Evolutionary conservation across 768 basidiomycete species (phyloP).

Genomic region (Atractiella rhizophila): DNA sequence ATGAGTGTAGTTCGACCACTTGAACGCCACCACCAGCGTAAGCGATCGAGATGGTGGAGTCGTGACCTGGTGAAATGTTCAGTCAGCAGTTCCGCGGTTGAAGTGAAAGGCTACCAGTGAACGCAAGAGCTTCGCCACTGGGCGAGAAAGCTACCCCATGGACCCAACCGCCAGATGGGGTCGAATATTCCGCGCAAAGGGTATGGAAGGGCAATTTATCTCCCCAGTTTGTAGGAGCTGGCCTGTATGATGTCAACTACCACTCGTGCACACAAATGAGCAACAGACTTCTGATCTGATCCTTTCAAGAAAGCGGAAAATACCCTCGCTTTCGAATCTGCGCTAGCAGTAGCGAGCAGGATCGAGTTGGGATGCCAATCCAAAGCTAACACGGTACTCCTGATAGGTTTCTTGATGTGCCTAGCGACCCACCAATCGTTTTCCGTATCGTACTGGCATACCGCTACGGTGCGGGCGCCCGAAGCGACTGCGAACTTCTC

Average conservation of each 20-base stretch:
- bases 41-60: constrained; percentile 74
- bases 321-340: constrained; percentile 91
- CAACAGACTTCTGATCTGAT: constrained; percentile 56
- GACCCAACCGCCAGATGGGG: constrained; percentile 86
- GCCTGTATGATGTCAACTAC: constrained; percentile 27
- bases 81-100: neutral
- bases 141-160: constrained; percentile 90
- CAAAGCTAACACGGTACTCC: constrained; percentile 73
- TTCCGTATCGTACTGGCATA: constrained; percentile 91
- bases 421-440: constrained; percentile 99
- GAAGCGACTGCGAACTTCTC: constrained; percentile 97
- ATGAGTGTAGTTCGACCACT: constrained; percentile 44
- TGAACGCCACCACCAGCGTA: constrained; percentile 51
- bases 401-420: constrained; percentile 86
- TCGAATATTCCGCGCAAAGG: constrained; percentile 74
- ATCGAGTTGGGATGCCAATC: constrained; percentile 99
- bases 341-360: constrained; percentile 81
- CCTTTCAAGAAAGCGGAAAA: constrained; percentile 98
- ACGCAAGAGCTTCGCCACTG: constrained; percentile 77
- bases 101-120: constrained; percentile 36
- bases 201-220: constrained; percentile 94
- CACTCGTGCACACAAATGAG: neutral
- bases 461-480: constrained; percentile 82
- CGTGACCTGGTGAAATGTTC: constrained; percentile 39
- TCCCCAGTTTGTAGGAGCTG: constrained; percentile 79